phyloP scores from a whole-genome alignment of 345 rosid species.

The Pistacia vera region DNA sequence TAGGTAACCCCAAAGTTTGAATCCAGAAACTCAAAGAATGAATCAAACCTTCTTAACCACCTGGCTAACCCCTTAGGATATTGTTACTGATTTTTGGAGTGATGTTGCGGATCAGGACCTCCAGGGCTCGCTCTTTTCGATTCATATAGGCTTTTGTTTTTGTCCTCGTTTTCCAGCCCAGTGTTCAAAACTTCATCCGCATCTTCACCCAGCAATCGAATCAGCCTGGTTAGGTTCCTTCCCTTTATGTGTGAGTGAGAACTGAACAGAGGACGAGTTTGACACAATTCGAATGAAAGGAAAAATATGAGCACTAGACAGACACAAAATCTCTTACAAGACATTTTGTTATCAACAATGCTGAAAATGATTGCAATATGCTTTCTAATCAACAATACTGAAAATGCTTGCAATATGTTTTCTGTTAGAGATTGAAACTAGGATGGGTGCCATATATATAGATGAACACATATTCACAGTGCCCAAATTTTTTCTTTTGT shows the following conservation, averaged over 20 bases:
- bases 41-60: too few species aligned
- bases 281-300: slow-evolving; percentile 17
- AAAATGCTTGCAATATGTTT: neutral
- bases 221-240: slow-evolving; percentile 20
- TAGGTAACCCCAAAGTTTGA: too few species aligned
- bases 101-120: slow-evolving; percentile 60
- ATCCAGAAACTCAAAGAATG: too few species aligned
- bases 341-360: slow-evolving; percentile 12
- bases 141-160: neutral
- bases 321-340: slow-evolving; percentile 9
- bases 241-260: slow-evolving; percentile 4
- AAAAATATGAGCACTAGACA: slow-evolving; percentile 16
- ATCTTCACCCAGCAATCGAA: slow-evolving; percentile 24
- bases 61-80: too few species aligned
- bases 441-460: slow-evolving; percentile 14
- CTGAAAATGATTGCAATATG: neutral
- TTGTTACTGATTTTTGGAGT: slow-evolving; percentile 24
- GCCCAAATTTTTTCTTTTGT: neutral
- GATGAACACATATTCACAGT: neutral
- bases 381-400: too few species aligned
- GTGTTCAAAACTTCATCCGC: slow-evolving; percentile 14
- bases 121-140: slow-evolving; percentile 49
- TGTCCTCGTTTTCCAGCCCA: slow-evolving; percentile 15
- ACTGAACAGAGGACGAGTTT: slow-evolving; percentile 17
- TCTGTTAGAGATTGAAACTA: neutral